Conservation (phyloP, 768 basidiomycete genomes). For the Cystoderma amianthinum region DNA sequence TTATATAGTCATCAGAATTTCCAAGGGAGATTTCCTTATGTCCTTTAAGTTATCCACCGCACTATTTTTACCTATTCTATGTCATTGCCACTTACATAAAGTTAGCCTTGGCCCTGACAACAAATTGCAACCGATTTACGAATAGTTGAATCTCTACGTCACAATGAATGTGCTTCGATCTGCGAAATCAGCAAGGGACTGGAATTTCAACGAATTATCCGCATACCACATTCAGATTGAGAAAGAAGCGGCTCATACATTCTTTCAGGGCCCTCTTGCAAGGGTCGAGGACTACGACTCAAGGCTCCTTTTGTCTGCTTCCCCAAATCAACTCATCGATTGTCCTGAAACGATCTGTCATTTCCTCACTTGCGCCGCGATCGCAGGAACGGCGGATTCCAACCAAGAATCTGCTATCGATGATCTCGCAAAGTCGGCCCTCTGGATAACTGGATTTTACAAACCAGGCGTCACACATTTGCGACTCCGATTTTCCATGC, state of each 20-base stretch:
- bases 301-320: background rate
- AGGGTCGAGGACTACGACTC: background rate
- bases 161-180: no score
- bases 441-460: background rate
- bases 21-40: no score
- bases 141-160: no score
- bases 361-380: no score
- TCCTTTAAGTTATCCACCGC: no score
- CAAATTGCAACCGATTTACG: no score
- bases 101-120: no score
- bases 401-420: background rate
- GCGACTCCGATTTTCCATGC: background rate
- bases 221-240: background rate
- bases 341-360: no score
- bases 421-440: background rate
- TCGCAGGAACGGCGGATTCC: background rate
- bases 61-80: no score
- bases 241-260: background rate
- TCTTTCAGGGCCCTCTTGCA: background rate
- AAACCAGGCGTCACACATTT: background rate
- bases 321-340: background rate
- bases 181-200: background rate
- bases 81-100: no score
- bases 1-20: no score
- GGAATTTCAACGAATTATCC: background rate